A percentile compares a stretch with the other conserved stretches of the same genome.
phyloP scores from a whole-genome alignment of 2,329 filamentous ascomycete genomes.

The Aspergillus caelatus region DNA sequence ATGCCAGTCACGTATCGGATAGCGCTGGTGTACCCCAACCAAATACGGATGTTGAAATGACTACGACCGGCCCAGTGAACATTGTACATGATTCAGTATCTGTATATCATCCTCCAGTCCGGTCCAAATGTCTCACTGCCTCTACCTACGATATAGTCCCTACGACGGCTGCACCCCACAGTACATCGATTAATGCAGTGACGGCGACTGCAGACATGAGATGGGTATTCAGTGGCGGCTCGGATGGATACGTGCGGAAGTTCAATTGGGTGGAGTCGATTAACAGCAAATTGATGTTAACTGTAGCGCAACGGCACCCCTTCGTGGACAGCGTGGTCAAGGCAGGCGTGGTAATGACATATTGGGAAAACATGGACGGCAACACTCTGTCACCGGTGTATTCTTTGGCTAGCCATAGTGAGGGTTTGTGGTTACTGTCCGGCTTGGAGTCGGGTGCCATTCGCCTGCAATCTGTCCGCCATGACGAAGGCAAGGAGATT shows the following conservation, averaged over 20 bases:
- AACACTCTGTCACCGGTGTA: slow-evolving; percentile 82
- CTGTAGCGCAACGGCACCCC: slow-evolving; percentile 91
- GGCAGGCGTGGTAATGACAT: slow-evolving; percentile 89
- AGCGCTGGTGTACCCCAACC: slow-evolving; percentile 39
- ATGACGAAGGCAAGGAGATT: slow-evolving; percentile 92
- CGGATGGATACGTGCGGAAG: slow-evolving; percentile 94
- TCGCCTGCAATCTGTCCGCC: slow-evolving; percentile 88
- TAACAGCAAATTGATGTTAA: slow-evolving; percentile 90
- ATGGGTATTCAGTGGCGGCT: slow-evolving; percentile 92
- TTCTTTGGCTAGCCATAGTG: slow-evolving; percentile 85
- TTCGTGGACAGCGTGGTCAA: slow-evolving; percentile 98
- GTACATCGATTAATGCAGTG: slow-evolving; percentile 92
- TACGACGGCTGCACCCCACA: slow-evolving; percentile 93
- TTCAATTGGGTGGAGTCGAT: slow-evolving; percentile 95
- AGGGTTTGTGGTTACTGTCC: slow-evolving; percentile 87
- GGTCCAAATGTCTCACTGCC: slow-evolving; percentile 77
- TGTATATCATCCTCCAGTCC: slow-evolving; percentile 64
- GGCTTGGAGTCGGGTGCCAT: slow-evolving; percentile 90
- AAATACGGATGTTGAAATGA: slow-evolving; percentile 53
- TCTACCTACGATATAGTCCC: slow-evolving; percentile 91
- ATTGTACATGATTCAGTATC: slow-evolving; percentile 37
- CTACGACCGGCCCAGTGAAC: slow-evolving; percentile 47
- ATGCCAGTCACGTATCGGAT: slow-evolving; percentile 44
- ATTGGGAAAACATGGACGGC: slow-evolving; percentile 97
- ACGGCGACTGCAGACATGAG: slow-evolving; percentile 90